phyloP scores from a whole-genome alignment of 2,329 filamentous ascomycete genomes.

The Botrytis fabae region DNA sequence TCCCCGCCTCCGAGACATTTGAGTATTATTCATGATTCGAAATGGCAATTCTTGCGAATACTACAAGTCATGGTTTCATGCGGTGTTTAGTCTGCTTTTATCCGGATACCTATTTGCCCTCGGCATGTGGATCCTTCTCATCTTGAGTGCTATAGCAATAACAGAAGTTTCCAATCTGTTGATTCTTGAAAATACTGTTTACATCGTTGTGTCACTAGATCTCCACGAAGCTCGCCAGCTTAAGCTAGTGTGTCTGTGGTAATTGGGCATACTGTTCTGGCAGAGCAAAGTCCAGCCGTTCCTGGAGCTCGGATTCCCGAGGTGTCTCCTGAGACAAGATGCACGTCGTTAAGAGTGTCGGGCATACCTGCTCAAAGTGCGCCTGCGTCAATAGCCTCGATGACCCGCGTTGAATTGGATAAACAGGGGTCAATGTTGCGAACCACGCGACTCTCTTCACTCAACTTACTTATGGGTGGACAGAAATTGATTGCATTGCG shows the following conservation, averaged over 20 bases:
- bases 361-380: background rate
- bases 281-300: background rate
- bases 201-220: background rate
- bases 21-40: background rate
- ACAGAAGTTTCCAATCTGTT: background rate
- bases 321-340: background rate
- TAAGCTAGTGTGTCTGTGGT: background rate
- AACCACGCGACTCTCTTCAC: background rate
- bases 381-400: background rate
- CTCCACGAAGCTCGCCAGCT: background rate
- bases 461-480: background rate
- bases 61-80: background rate
- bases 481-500: background rate
- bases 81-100: background rate
- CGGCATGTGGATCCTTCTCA: background rate
- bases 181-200: background rate
- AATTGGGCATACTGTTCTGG: background rate
- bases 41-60: slow-evolving; percentile 2
- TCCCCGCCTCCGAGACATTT: background rate
- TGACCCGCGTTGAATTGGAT: background rate
- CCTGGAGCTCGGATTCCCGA: background rate
- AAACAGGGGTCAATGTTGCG: background rate
- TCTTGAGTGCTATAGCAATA: background rate
- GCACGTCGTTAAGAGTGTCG: background rate
- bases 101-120: background rate